phyloP scores from a whole-genome alignment of 495 filamentous ascomycete genomes.

The Penicillium turbatum region DNA sequence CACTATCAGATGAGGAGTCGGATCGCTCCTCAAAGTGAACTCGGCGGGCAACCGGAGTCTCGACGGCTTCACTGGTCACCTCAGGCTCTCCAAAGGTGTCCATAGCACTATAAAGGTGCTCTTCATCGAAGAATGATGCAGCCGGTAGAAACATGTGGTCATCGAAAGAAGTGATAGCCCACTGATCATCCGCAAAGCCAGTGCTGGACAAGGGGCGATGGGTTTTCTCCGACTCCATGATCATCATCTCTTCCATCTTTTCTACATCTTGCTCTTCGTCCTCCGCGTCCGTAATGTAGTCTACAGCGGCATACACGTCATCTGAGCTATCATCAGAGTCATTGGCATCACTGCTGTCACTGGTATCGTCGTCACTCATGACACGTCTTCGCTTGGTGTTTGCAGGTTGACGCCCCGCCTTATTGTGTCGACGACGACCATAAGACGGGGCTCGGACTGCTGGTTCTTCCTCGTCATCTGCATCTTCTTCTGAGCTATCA shows the following conservation, averaged over 20 bases:
- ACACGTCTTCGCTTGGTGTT: slow-evolving; percentile 45
- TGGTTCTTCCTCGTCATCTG: slow-evolving; percentile 50
- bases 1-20: slow-evolving; percentile 50
- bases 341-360: slow-evolving; percentile 45
- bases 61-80: slow-evolving; percentile 41
- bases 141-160: slow-evolving; percentile 45
- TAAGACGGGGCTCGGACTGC: slow-evolving; percentile 51
- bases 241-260: slow-evolving; percentile 67
- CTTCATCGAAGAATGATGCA: slow-evolving; percentile 50
- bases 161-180: slow-evolving; percentile 54
- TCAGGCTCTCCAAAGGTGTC: slow-evolving; percentile 44
- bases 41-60: slow-evolving; percentile 41
- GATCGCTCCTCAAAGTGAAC: slow-evolving; percentile 49
- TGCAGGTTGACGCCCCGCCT: slow-evolving; percentile 41
- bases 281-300: slow-evolving; percentile 72
- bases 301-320: slow-evolving; percentile 69
- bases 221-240: slow-evolving; percentile 55
- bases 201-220: slow-evolving; percentile 25
- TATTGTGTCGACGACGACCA: slow-evolving; percentile 38
- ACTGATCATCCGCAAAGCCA: slow-evolving; percentile 46
- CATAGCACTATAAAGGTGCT: slow-evolving; percentile 46
- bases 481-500: slow-evolving; percentile 46
- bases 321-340: slow-evolving; percentile 48
- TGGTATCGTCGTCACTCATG: slow-evolving; percentile 65
- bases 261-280: slow-evolving; percentile 71